Base-by-base conservation (phyloP, 768 basidiomycete genomes). In the Lepiota brunneoincarnata region DNA sequence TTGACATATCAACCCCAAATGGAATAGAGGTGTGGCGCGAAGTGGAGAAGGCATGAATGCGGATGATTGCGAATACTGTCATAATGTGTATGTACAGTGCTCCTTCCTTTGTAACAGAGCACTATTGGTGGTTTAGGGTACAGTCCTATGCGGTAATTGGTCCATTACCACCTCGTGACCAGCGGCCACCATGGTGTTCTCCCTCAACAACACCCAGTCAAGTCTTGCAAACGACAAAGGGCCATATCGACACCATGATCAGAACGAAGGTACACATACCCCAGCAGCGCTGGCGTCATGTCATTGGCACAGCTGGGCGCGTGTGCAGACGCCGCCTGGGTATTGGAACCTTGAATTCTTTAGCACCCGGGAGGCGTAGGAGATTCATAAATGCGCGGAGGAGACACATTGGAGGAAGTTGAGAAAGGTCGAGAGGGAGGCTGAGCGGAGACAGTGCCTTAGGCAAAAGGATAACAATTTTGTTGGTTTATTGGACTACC, bases 291-390 rank as follows among this genome's bases (percentile, higher is more conserved):
- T 17, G 62, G 85, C 91, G 46, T 91, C 87, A 36, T 76, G 86
- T 26, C 89, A 91, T 66, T 76, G 87, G 14, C 77, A 84, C 55
- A 77, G 84, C 17, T 92, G 88, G 89, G 75, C 75, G 24, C 76
- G 82, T 42, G 76, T 84, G 1, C 78, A 75, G 46, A 93, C 91
- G 1, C 94, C 94, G 10, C 92, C 91, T 0, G 84, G 83, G 14
- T 96, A 91, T 69, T 95, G 93, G 91, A 77, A 86, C 51, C 93
- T 95, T 54, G 92, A 89, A 1, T 95, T 98, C 65, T 94, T 94
- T 1, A 75, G 77, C 58, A 94, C 93, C 3, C 93, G 94, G 67
- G 83, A 91, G 63, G 85, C 83, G 14, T 77, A 75, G 42, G 77
- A 77, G 50, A 93, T 96, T 61, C 95, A 96, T 66, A 70, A 73